These are phyloP conservation scores for Solanum virginianum DNA, from an alignment of 257 asterid genomes.

Conservation along the genomic window DNA sequence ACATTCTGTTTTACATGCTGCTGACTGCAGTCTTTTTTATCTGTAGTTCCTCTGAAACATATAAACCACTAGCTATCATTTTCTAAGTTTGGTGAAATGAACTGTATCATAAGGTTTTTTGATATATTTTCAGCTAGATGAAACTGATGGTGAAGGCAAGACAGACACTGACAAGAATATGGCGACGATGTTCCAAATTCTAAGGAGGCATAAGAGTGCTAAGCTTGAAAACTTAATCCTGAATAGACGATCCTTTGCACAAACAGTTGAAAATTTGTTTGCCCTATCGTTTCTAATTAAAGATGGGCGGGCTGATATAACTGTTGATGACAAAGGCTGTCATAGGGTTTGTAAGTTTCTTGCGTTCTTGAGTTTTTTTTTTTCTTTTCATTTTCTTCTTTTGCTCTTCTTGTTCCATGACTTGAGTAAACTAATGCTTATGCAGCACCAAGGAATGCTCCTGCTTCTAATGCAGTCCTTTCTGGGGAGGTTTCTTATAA, in stretches of 20 bases:
- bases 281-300: slow-evolving; percentile 77
- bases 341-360: slow-evolving; percentile 65
- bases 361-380: neutral
- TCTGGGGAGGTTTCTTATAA: slow-evolving; percentile 56
- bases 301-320: slow-evolving; percentile 84
- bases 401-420: neutral
- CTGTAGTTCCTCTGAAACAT: neutral
- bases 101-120: neutral
- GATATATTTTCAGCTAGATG: neutral
- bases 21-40: neutral
- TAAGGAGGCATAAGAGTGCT: slow-evolving; percentile 48
- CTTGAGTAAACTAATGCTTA: neutral
- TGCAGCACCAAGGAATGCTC: slow-evolving; percentile 85
- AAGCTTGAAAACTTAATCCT: slow-evolving; percentile 63
- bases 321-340: slow-evolving; percentile 40
- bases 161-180: slow-evolving; percentile 88
- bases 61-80: neutral
- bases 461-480: slow-evolving; percentile 54
- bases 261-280: slow-evolving; percentile 90
- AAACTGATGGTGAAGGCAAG: slow-evolving; percentile 25
- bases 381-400: neutral
- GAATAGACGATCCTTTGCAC: slow-evolving; percentile 68
- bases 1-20: neutral
- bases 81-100: neutral
- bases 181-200: slow-evolving; percentile 70